phyloP scores from a whole-genome alignment of 208 protist species.

The Leishmania braziliensis region DNA sequence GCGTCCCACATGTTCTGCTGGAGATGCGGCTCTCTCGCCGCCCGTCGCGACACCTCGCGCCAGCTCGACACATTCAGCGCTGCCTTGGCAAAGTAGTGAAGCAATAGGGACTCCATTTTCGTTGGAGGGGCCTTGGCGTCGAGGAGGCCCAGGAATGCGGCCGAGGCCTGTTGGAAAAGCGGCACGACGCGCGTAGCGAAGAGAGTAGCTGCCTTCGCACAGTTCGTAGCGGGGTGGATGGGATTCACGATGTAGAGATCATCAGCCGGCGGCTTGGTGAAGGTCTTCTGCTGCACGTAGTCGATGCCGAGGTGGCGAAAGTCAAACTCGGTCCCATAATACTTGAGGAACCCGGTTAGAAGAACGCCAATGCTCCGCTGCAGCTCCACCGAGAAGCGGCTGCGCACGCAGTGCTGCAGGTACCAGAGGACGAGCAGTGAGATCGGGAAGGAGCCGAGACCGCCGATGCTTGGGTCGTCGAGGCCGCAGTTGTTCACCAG shows the following conservation, averaged over 20 bases:
- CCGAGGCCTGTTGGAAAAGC: slow-evolving; percentile 49
- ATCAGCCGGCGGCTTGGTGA: slow-evolving; percentile 44
- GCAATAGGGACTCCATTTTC: slow-evolving; percentile 26
- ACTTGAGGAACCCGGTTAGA: slow-evolving; percentile 76
- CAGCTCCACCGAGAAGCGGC: slow-evolving; percentile 41
- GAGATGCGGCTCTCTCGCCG: slow-evolving; percentile 1
- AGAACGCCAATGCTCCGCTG: slow-evolving; percentile 52
- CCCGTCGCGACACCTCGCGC: slow-evolving; percentile 11
- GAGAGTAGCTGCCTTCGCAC: slow-evolving; percentile 59
- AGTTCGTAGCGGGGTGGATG: slow-evolving; percentile 59
- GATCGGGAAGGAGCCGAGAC: slow-evolving; percentile 86
- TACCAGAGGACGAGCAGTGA: slow-evolving; percentile 85
- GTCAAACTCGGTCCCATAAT: slow-evolving; percentile 74
- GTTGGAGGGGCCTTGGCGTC: slow-evolving; percentile 21
- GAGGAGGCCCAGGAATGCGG: slow-evolving; percentile 36
- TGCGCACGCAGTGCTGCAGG: slow-evolving; percentile 49
- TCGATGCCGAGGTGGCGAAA: slow-evolving; percentile 60
- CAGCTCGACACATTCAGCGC: slow-evolving; percentile 16
- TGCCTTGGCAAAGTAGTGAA: slow-evolving; percentile 20
- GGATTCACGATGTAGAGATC: slow-evolving; percentile 81
- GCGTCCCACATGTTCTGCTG: slow-evolving; percentile 64
- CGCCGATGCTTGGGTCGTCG: slow-evolving; percentile 79
- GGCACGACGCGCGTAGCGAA: slow-evolving; percentile 55
- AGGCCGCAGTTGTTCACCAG: slow-evolving; percentile 56
- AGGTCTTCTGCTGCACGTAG: slow-evolving; percentile 50